A percentile compares a stretch with the other conserved stretches of the same genome.
phyloP scores from a whole-genome alignment of 306 rosid genomes.

The Abrus pulchellus region DNA sequence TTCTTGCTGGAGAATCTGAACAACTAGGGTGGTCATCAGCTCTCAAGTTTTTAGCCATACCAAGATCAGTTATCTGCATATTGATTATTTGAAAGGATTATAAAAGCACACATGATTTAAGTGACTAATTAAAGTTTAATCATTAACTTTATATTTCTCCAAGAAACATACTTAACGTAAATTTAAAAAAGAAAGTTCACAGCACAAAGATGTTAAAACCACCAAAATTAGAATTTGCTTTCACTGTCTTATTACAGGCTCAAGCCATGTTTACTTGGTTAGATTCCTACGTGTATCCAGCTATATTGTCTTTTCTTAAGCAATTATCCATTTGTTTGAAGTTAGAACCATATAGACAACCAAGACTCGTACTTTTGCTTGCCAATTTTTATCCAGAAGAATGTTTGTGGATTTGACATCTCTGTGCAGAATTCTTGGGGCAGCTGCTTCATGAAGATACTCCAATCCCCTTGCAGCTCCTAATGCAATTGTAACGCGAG shows the following conservation, averaged over 20 bases:
- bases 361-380: conserved; percentile 73
- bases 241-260: background rate
- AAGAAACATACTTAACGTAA: background rate
- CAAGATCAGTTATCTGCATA: conserved; percentile 95
- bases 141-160: background rate
- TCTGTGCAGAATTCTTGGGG: conserved; percentile 94
- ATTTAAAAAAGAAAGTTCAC: background rate
- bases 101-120: conserved; percentile 10
- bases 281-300: too few species aligned
- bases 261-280: background rate
- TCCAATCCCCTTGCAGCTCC: conserved; percentile 99
- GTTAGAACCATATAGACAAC: conserved; percentile 37
- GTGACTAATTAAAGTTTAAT: conserved; percentile 1
- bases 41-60: conserved; percentile 86
- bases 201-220: conserved; percentile 25
- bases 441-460: conserved; percentile 99
- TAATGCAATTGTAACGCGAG: conserved; percentile 88
- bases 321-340: conserved; percentile 15
- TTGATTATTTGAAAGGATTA: conserved; percentile 8
- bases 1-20: conserved; percentile 91
- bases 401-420: conserved; percentile 97
- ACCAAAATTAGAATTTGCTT: conserved; percentile 30
- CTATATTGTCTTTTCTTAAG: conserved; percentile 7
- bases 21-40: conserved; percentile 75
- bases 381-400: conserved; percentile 89